Conservation (phyloP, 1,284 basidiomycete genomes). For the Gomphus bonarii region DNA sequence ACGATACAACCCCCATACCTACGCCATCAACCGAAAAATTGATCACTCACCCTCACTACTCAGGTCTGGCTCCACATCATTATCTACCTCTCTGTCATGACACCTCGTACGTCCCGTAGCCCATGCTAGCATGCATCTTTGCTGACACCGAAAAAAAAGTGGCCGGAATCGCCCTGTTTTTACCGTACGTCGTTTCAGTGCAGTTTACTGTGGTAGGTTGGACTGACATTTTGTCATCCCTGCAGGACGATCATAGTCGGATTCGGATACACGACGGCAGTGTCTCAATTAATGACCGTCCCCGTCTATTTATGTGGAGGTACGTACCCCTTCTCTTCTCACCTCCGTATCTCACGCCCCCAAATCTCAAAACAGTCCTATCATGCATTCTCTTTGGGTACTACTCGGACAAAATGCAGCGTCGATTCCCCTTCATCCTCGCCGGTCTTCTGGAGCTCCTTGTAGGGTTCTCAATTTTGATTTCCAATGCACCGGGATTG, state of each 20-base stretch:
- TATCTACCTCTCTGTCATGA: neutral
- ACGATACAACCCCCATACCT: too few relatives aligned
- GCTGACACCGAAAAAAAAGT: too few relatives aligned
- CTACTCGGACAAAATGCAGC: conserved; percentile 48
- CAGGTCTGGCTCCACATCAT: neutral
- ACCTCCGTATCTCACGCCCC: neutral
- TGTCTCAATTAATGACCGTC: neutral
- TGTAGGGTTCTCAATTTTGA: conserved; percentile 58
- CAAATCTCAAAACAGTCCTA: neutral
- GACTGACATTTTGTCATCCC: neutral
- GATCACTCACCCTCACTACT: too few relatives aligned
- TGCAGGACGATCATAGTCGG: neutral
- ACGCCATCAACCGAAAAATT: too few relatives aligned
- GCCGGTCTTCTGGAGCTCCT: conserved; percentile 40
- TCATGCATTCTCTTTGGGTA: conserved; percentile 39
- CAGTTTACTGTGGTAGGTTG: neutral
- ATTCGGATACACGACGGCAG: neutral
- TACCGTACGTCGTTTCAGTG: neutral
- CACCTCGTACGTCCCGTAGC: neutral
- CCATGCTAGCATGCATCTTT: too few relatives aligned
- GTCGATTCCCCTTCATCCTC: conserved; percentile 52
- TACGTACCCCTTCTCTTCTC: neutral
- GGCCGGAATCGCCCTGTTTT: neutral
- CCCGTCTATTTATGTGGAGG: neutral
- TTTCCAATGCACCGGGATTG: conserved; percentile 33